Percentiles rank a stretch among this genome's conserved stretches.
These are phyloP conservation scores for Juncus inflexus DNA, from an alignment of 176 grass and related monocot genomes.

Conservation along the genomic window DNA sequence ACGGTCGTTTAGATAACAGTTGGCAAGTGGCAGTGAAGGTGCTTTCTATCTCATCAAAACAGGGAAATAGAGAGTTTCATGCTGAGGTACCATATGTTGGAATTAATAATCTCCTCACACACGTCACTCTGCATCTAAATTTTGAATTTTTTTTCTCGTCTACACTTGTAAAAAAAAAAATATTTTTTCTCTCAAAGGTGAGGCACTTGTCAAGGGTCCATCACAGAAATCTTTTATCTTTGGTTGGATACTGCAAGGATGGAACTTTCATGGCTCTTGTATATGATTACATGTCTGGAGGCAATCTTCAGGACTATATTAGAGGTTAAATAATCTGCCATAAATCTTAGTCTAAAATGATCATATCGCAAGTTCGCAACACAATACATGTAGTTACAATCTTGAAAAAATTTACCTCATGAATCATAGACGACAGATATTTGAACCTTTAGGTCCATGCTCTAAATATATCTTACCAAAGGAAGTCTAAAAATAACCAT, in stretches of 20 bases:
- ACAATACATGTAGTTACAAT: no score
- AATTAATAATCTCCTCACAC: no score
- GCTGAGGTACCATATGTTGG: slow-evolving; percentile 8
- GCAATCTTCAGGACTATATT: slow-evolving; percentile 26
- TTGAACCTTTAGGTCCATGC: no score
- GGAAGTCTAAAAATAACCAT: neutral
- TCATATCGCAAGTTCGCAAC: no score
- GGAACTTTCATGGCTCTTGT: slow-evolving; percentile 32
- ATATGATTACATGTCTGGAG: slow-evolving; percentile 33
- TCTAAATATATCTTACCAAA: slow-evolving; percentile 1
- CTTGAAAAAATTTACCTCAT: no score
- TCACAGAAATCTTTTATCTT: slow-evolving; percentile 39
- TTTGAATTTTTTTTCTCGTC: no score
- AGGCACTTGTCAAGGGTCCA: slow-evolving; percentile 21
- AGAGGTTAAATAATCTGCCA: slow-evolving; percentile 19
- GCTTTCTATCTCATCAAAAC: slow-evolving; percentile 3
- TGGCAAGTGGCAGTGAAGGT: slow-evolving; percentile 25
- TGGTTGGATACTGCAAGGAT: slow-evolving; percentile 33
- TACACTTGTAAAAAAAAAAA: no score
- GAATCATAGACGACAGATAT: no score
- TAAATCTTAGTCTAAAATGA: no score
- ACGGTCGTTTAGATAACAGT: slow-evolving; percentile 10
- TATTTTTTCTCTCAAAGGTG: neutral
- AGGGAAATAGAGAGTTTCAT: slow-evolving; percentile 19
- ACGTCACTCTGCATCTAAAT: no score